Base-by-base conservation (phyloP, 1,284 basidiomycete species). In the Cutaneotrichosporon sp. region DNA sequence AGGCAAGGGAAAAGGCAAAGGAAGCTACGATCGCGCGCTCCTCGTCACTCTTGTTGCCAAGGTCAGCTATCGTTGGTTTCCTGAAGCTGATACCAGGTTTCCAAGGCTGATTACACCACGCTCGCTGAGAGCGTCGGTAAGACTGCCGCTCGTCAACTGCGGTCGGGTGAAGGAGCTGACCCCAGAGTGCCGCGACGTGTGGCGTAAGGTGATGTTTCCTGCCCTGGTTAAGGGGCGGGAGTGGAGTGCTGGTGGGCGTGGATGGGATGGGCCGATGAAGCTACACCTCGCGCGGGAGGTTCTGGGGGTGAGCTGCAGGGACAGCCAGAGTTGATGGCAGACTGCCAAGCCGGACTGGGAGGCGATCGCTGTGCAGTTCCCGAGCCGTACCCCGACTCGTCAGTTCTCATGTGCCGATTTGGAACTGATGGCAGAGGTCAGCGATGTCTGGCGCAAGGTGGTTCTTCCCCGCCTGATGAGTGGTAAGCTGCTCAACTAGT, bases 371-470 rank as follows among this genome's bases (percentile, higher is more conserved):
- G 16, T 26, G 8, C n/a, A 26, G 9, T 71, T 69, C 50, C 64
- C 62, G 1, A 69, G 66, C 5, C 57, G 60, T 16, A 69, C 67
- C 3, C 21, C 63, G 31, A 61, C 69, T 40, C 73, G 73, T 76
- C 32, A 66, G 75, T 69, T 10, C 69, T 6, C 22, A 18, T 14
- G 21, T 38, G 32, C 13, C 36, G 8, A 21, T 16, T 18, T 40
- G 2, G 13, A 7, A 55, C 64, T 69, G 65, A 67, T 18, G 10
- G 30, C 59, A 77, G 74, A 77, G 65, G 58, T 76, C 11, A 51
- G 67, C 34, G 76, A 77, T 61, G 60, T 72, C 9, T 77, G 74
- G 74, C 65, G 76, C 56, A 74, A 77, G 65, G 66, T 71, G 18
- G 60, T 77, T 14, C 30, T 66, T 10, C 73, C 73, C 2, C 66